phyloP scores from a whole-genome alignment of 257 asterid species.

The Verbascum thapsus region DNA sequence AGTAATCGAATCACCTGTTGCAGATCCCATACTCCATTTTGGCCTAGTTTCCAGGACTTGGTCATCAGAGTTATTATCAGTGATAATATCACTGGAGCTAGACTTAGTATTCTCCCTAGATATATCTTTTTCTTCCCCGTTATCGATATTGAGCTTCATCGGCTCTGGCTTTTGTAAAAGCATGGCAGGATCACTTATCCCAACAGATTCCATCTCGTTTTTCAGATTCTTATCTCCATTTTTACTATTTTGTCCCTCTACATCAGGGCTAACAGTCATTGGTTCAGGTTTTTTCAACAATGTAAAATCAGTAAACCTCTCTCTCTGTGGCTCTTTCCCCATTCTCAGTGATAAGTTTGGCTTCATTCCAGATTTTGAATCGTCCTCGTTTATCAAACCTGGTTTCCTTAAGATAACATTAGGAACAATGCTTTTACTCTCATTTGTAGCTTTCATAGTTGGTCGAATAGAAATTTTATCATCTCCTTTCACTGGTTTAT shows the following conservation, averaged over 20 bases:
- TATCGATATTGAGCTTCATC: slow-evolving; percentile 29
- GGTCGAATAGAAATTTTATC: slow-evolving; percentile 35
- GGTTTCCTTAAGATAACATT: slow-evolving; percentile 86
- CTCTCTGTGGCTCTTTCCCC: slow-evolving; percentile 61
- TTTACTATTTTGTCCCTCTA: slow-evolving; percentile 33
- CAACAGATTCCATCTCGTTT: slow-evolving; percentile 25
- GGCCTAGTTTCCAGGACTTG: slow-evolving; percentile 29
- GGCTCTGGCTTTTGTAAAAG: slow-evolving; percentile 51
- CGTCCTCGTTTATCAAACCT: slow-evolving; percentile 44
- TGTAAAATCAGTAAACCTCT: slow-evolving; percentile 72
- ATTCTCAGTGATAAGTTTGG: slow-evolving; percentile 70
- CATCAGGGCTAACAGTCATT: slow-evolving; percentile 30
- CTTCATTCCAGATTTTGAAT: slow-evolving; percentile 59
- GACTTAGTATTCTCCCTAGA: slow-evolving; percentile 34
- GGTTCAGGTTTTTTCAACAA: slow-evolving; percentile 77
- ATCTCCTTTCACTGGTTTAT: slow-evolving; percentile 37
- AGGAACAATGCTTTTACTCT: slow-evolving; percentile 58
- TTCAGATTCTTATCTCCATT: slow-evolving; percentile 28
- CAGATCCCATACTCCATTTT: slow-evolving; percentile 38
- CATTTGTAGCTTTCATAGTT: slow-evolving; percentile 32
- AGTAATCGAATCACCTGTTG: slow-evolving; percentile 51
- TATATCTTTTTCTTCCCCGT: slow-evolving; percentile 46
- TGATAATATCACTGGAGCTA: slow-evolving; percentile 26
- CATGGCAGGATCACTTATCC: slow-evolving; percentile 31
- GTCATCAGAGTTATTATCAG: no score